Conservation (phyloP, 176 grass and related monocot genomes). For the Triticum monococcum region DNA sequence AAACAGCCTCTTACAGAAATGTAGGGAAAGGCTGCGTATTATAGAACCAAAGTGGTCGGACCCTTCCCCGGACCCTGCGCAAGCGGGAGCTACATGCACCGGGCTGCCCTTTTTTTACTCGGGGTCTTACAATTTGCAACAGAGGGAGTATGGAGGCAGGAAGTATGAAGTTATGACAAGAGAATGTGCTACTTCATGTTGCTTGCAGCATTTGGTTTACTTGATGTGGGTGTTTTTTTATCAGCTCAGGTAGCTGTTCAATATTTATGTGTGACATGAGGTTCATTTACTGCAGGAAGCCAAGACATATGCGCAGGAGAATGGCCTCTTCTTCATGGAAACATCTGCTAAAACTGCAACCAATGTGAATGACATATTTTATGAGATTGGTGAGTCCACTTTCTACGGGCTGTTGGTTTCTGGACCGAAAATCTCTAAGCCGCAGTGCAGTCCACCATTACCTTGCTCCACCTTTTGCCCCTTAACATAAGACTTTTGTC, state of each 20-base stretch:
- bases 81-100: too few relatives aligned
- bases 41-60: too few relatives aligned
- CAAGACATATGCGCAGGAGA: constrained; percentile 77
- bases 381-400: constrained; percentile 76
- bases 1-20: too few relatives aligned
- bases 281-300: constrained; percentile 61
- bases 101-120: neutral
- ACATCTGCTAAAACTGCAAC: constrained; percentile 92
- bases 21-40: too few relatives aligned
- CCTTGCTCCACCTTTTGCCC: neutral
- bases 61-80: too few relatives aligned
- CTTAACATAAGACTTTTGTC: neutral
- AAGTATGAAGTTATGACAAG: neutral
- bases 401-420: neutral
- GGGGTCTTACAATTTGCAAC: neutral
- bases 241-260: neutral
- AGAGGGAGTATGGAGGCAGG: neutral
- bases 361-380: constrained; percentile 92
- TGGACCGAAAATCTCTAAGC: neutral
- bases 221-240: neutral
- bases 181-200: constrained; percentile 15
- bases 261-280: neutral
- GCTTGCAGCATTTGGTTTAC: neutral
- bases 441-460: neutral
- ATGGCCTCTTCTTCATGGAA: constrained; percentile 93